Base-by-base conservation (phyloP, 768 basidiomycete species). In the Pseudohyphozyma bogoriensis region DNA sequence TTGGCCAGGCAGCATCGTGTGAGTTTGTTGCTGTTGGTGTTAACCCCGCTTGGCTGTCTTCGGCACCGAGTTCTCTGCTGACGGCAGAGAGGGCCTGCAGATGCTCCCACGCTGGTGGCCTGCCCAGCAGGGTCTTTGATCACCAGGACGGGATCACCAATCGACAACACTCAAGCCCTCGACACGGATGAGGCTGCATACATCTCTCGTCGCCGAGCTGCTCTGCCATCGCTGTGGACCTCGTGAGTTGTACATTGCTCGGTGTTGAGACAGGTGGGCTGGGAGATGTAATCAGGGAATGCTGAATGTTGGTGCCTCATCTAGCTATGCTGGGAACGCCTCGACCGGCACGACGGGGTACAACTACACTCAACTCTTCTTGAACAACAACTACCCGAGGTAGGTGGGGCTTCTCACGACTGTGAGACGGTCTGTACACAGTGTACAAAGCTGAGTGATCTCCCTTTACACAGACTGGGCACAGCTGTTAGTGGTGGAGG, bases 401-500 rank as follows among this genome's bases (percentile, higher is more conserved):
- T 22, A 28, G 37, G 36, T 2, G 4, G 15, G 15, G 7, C 20
- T 22, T 10, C 6, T 33, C n/a, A 3, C 3, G 18, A 11, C 20
- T 4, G 24, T 2, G 45, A 2, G 16, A 33, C 56, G 9, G 10
- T 32, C 37, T 70, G 12, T 35, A 11, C 0, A n/a, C n/a, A n/a
- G n/a, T n/a, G n/a, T n/a, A n/a, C n/a, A n/a, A n/a, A n/a, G n/a
- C n/a, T n/a, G n/a, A n/a, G n/a, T n/a, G n/a, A n/a, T n/a, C n/a
- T n/a, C n/a, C n/a, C n/a, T n/a, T n/a, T n/a, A n/a, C n/a, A n/a
- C n/a, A n/a, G n/a, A n/a, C n/a, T n/a, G n/a, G n/a, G n/a, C n/a
- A 75, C 86, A 52, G 85, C 85, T 1, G 74, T 86, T 13, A 82
- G 83, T 28, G 87, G 87, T 3, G 84, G 84, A 18, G 85, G 85